phyloP scores from a whole-genome alignment of 2,329 filamentous ascomycete species.

The Talaromyces sp. region DNA sequence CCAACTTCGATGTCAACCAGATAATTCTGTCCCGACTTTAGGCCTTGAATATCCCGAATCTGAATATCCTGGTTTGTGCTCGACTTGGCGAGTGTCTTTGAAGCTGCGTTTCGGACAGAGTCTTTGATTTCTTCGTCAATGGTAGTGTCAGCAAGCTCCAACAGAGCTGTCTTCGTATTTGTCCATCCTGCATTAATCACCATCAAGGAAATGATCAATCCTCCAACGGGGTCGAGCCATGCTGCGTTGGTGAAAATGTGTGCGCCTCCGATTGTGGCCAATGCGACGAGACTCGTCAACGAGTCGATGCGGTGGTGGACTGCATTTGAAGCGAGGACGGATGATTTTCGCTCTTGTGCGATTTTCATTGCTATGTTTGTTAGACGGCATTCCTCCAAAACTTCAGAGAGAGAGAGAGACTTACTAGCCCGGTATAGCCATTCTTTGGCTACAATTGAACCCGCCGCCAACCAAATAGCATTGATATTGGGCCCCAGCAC shows the following conservation, averaged over 20 bases:
- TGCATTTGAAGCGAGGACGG: slow-evolving; percentile 91
- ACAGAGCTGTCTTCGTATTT: slow-evolving; percentile 77
- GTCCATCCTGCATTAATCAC: slow-evolving; percentile 85
- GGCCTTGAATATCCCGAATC: slow-evolving; percentile 74
- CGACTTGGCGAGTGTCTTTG: slow-evolving; percentile 56
- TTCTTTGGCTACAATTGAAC: slow-evolving; percentile 89
- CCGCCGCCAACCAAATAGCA: slow-evolving; percentile 88
- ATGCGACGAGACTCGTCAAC: slow-evolving; percentile 87
- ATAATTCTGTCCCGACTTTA: slow-evolving; percentile 97
- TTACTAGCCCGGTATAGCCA: slow-evolving; percentile 95
- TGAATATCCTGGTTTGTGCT: slow-evolving; percentile 59
- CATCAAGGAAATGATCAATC: slow-evolving; percentile 86
- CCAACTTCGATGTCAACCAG: slow-evolving; percentile 84
- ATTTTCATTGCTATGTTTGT: slow-evolving; percentile 77
- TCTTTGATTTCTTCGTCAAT: slow-evolving; percentile 80
- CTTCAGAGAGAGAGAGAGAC: slow-evolving; percentile 30
- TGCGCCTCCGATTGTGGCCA: slow-evolving; percentile 82
- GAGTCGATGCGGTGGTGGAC: slow-evolving; percentile 96
- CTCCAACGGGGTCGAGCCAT: slow-evolving; percentile 93
- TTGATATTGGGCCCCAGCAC: slow-evolving; percentile 77
- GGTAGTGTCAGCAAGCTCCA: slow-evolving; percentile 86
- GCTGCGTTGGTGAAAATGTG: slow-evolving; percentile 80
- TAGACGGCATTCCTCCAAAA: slow-evolving; percentile 11
- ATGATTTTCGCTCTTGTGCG: slow-evolving; percentile 88
- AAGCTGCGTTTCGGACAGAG: slow-evolving; percentile 65